Base-by-base conservation (phyloP, 805 yeast genomes). In the Nakazawaea populi region DNA sequence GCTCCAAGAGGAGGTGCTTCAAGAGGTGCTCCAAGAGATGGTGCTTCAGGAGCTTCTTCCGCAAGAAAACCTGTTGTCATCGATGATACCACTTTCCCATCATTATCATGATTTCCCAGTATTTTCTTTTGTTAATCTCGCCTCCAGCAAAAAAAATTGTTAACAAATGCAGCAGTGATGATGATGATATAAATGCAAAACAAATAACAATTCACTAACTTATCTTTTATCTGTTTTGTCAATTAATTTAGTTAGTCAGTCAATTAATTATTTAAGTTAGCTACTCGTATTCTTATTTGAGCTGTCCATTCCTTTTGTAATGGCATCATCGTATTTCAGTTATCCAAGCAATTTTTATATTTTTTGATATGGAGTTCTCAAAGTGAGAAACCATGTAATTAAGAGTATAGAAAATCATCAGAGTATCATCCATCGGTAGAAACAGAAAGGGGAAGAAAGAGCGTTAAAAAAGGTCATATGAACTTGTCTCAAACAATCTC, bases 51-150 rank as follows among this genome's bases (percentile, higher is more conserved):
- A 57, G 59, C 58, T 57, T 56, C 57, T 52, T 56, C 56, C 52
- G 52, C 47, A 46, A 56, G 61, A 51, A 61, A 60, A 53, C 67
- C 68, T 55, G 68, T 69, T 61, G 67, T 73, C 51, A 68, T 75
- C 60, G 73, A 77, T 68, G 85, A 82, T 69, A 74, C 76, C 68
- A 81, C 81, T 80, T 83, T 85, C 81, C 90, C 91, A 70, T 76
- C 89, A 65, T 81, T 85, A 68, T 76, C 72, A 58, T 71, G 69
- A 66, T 24, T 38, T 5, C 9, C 10, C n/a, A 37, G 18, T 34
- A 34, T 34, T 34, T 34, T 34, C 36, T 10, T 34, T 34, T 34
- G 24, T 18, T 18, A 18, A 18, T 18, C 24, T 18, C 24, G 24
- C 24, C 24, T 18, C 24, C 24, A 18, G 24, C 24, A 18, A 18